Conservation (phyloP, 2,329 filamentous ascomycete species). For the Aspergillus awamori region DNA sequence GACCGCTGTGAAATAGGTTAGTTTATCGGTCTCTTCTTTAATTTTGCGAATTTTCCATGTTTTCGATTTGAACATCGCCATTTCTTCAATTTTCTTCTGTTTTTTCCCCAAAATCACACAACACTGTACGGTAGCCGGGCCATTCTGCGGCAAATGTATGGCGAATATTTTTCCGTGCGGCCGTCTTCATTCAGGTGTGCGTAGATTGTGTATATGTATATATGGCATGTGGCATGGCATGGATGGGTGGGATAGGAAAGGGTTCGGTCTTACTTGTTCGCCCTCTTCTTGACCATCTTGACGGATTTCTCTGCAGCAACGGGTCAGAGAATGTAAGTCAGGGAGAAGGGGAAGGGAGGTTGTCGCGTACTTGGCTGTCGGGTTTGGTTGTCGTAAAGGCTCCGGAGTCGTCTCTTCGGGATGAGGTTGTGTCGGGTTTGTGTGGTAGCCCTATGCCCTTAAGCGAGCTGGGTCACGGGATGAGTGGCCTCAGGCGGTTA, state of each 20-base stretch:
- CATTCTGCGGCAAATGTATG: conserved; percentile 6
- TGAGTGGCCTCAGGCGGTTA: not conserved
- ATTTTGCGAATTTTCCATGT: not conserved
- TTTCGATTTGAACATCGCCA: not conserved
- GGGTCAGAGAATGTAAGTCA: conserved; percentile 34
- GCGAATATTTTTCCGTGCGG: conserved; percentile 10
- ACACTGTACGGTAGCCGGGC: conserved; percentile 1
- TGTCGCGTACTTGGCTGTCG: conserved; percentile 45
- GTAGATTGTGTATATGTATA: conserved; percentile 18
- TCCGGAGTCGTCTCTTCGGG: conserved; percentile 35
- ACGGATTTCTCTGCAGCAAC: conserved; percentile 50
- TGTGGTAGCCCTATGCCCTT: conserved; percentile 44
- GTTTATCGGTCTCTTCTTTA: conserved; percentile 7
- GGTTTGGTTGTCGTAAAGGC: conserved; percentile 44
- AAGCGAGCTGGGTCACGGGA: conserved; percentile 42
- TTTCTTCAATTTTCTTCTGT: not conserved
- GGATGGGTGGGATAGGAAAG: conserved; percentile 31
- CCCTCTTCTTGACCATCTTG: conserved; percentile 76
- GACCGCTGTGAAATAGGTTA: conserved; percentile 66
- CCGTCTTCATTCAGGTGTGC: conserved; percentile 12
- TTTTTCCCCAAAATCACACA: conserved; percentile 4
- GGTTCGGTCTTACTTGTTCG: conserved; percentile 65
- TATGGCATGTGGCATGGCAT: conserved; percentile 20
- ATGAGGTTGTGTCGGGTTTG: conserved; percentile 40
- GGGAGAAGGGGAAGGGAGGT: conserved; percentile 25